Conservation (phyloP, 306 rosid species). For the Pyrus bretschneideri region DNA sequence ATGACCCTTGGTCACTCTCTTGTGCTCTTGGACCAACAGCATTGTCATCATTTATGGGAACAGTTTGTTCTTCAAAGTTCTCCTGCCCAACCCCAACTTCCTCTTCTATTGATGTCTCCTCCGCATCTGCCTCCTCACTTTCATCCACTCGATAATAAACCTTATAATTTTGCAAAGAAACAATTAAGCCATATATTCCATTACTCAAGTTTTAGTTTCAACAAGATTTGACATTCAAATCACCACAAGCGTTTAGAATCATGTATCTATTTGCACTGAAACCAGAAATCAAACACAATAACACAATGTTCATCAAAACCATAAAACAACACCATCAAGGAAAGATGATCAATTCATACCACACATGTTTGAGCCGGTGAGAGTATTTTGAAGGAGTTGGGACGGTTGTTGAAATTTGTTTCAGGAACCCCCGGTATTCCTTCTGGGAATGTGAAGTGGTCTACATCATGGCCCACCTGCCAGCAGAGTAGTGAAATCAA, state of each 20-base stretch:
- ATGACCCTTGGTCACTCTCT: neutral
- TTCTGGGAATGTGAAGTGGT: conserved; percentile 89
- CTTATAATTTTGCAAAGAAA: conserved; percentile 18
- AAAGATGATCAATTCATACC: conserved; percentile 41
- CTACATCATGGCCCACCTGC: conserved; percentile 69
- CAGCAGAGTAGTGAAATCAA: conserved; percentile 1
- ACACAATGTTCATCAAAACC: neutral
- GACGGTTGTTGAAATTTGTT: conserved; percentile 87
- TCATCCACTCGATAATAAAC: conserved; percentile 66
- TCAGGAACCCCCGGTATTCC: conserved; percentile 89
- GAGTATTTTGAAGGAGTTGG: conserved; percentile 84
- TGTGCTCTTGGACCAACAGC: neutral
- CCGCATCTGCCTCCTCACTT: conserved; percentile 28
- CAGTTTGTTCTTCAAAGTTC: conserved; percentile 9
- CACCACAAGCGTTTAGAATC: neutral
- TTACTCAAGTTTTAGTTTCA: neutral
- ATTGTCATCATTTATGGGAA: conserved; percentile 4
- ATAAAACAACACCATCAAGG: neutral
- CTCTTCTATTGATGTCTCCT: conserved; percentile 16
- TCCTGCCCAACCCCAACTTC: neutral
- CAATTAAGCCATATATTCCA: neutral
- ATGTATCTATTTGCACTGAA: neutral
- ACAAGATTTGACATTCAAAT: neutral
- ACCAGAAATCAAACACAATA: neutral
- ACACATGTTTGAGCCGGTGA: conserved; percentile 70